Evolutionary conservation across 768 basidiomycete genomes (phyloP).

Genomic region (Sutorius australiensis): DNA sequence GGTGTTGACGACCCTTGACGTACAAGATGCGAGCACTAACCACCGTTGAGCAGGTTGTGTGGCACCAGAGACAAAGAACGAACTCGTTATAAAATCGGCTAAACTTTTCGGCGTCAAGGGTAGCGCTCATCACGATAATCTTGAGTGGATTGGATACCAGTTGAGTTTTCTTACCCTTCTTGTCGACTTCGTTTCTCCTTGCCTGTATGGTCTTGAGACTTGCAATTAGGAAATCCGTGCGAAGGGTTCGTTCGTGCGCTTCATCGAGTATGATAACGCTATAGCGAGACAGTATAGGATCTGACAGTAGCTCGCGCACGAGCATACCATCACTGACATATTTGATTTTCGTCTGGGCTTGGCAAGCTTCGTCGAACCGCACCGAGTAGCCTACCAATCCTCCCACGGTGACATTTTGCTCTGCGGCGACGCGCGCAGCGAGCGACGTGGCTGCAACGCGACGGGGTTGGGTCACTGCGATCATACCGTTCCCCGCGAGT

Average conservation of each 20-base stretch:
- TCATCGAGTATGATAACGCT: conserved; percentile 92
- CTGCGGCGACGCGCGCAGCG: conserved; percentile 84
- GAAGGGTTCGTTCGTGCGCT: conserved; percentile 92
- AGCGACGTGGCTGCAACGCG: conserved; percentile 93
- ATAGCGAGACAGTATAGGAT: conserved; percentile 73
- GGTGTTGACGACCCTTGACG: conserved; percentile 89
- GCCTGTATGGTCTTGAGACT: conserved; percentile 80
- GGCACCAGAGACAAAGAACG: conserved; percentile 24
- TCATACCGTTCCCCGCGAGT: conserved; percentile 63
- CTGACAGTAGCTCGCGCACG: conserved; percentile 83
- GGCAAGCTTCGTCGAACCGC: conserved; percentile 84
- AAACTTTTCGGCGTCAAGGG: conserved; percentile 93
- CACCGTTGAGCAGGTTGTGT: conserved; percentile 4
- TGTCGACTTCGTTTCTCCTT: conserved; percentile 48
- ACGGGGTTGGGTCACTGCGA: conserved; percentile 94
- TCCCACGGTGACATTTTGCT: conserved; percentile 73
- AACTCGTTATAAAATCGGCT: conserved; percentile 83
- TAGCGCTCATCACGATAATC: conserved; percentile 96
- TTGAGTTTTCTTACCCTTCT: conserved; percentile 41
- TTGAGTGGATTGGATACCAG: conserved; percentile 65
- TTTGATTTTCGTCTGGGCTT: conserved; percentile 79
- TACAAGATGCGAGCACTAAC: conserved; percentile 82
- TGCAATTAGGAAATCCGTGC: conserved; percentile 92
- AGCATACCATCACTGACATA: conserved; percentile 99
- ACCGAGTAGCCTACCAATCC: conserved; percentile 88